phyloP scores from a whole-genome alignment of 2,329 filamentous ascomycete species.

The Xylariaceae sp. region DNA sequence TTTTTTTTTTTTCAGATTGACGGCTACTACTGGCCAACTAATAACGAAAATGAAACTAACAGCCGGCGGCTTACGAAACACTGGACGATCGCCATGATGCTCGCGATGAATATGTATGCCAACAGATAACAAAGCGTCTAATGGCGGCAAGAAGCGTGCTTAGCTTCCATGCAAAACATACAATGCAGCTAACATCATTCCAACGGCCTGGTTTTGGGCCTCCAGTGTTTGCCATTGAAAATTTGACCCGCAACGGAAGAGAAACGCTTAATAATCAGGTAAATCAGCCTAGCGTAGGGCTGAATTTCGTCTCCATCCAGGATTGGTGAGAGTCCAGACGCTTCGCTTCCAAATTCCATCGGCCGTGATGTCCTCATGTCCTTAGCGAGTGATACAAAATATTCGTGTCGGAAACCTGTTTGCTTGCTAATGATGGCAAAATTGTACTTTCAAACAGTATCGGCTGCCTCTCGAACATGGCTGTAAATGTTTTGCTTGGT shows the following conservation, averaged over 20 bases:
- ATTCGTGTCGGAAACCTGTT: too few relatives aligned
- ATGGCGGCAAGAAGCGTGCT: constrained; percentile 13
- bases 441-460: constrained; percentile 1
- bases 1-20: too few relatives aligned
- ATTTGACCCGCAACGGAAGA: not conserved
- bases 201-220: too few relatives aligned
- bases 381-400: too few relatives aligned
- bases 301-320: constrained; percentile 22
- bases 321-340: constrained; percentile 6
- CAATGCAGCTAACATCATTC: constrained; percentile 3
- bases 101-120: not conserved
- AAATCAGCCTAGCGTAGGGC: constrained; percentile 26
- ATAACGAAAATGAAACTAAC: constrained; percentile 19
- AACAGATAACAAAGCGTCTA: too few relatives aligned
- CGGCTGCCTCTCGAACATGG: constrained; percentile 26
- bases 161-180: constrained; percentile 27
- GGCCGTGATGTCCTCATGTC: too few relatives aligned
- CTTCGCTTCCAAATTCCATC: too few relatives aligned
- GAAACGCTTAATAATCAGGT: constrained; percentile 16
- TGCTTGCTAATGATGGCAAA: not conserved
- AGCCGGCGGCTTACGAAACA: constrained; percentile 22
- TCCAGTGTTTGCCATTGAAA: not conserved
- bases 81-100: not conserved
- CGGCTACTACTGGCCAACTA: constrained; percentile 1
- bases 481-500: not conserved